phyloP scores from a whole-genome alignment of 495 filamentous ascomycete species.

The Barbatosphaeria neglecta region DNA sequence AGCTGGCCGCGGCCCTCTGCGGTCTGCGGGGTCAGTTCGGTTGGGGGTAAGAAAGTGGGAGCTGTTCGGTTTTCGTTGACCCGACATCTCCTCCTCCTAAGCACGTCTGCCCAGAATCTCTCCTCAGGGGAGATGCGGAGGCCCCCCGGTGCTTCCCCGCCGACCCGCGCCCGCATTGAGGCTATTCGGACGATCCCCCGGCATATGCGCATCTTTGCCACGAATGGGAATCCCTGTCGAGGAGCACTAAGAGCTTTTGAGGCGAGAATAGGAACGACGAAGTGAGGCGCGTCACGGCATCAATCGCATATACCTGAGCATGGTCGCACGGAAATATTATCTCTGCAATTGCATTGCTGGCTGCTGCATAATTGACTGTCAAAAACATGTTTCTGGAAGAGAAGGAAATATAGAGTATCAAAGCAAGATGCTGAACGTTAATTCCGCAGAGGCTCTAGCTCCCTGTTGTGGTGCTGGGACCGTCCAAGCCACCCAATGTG shows the following conservation, averaged over 20 bases:
- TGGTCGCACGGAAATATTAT: too few species aligned
- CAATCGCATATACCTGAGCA: neutral
- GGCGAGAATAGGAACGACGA: too few species aligned
- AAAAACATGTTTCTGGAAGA: neutral
- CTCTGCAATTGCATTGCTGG: too few species aligned
- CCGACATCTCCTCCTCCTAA: neutral
- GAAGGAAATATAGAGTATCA: neutral
- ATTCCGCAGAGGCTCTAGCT: too few species aligned
- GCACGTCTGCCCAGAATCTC: neutral
- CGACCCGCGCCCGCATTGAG: neutral
- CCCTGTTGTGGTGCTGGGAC: too few species aligned
- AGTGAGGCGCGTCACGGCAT: too few species aligned
- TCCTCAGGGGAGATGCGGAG: too few species aligned
- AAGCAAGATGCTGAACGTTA: too few species aligned
- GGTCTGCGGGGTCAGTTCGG: neutral
- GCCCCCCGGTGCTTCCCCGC: neutral
- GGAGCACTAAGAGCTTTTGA: too few species aligned
- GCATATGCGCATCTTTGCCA: neutral
- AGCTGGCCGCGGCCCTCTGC: too few species aligned
- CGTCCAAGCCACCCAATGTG: too few species aligned
- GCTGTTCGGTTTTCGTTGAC: neutral
- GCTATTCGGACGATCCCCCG: conserved; percentile 2
- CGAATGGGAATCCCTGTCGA: neutral
- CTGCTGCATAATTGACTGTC: too few species aligned
- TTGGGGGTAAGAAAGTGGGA: neutral